Conservation (phyloP, 1,284 basidiomycete species). For the Meripilus lineatus region DNA sequence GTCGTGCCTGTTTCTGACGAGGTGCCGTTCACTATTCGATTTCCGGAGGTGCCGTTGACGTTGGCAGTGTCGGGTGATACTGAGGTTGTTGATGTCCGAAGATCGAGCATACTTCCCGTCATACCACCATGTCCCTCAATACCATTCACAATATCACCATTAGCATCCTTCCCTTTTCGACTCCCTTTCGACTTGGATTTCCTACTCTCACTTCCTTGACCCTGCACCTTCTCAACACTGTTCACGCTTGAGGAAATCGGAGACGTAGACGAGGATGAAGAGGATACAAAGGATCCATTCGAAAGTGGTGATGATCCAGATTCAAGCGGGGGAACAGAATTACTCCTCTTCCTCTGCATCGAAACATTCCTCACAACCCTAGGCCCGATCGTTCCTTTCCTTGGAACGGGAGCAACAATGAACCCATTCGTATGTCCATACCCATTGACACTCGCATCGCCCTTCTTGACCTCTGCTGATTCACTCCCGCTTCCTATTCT, state of each 20-base stretch:
- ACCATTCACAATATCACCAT: too few species aligned
- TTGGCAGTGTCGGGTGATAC: too few species aligned
- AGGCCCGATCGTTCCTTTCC: too few species aligned
- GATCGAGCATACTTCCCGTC: too few species aligned
- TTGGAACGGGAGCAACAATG: slow-evolving; percentile 17
- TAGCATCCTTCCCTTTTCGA: too few species aligned
- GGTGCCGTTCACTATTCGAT: too few species aligned
- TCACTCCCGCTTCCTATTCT: neutral
- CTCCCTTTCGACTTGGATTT: neutral
- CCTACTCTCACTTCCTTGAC: neutral
- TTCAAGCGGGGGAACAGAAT: slow-evolving; percentile 19
- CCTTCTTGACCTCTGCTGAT: slow-evolving; percentile 6
- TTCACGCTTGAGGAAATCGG: neutral
- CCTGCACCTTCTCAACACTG: neutral
- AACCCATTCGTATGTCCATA: slow-evolving; percentile 1
- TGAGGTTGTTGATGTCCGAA: too few species aligned
- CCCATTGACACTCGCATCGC: slow-evolving; percentile 5
- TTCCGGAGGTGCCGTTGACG: too few species aligned
- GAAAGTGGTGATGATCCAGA: neutral
- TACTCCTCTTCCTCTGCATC: slow-evolving; percentile 37
- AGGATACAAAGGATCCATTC: neutral
- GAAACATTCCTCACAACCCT: slow-evolving; percentile 56
- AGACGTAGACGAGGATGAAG: neutral
- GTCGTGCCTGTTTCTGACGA: too few species aligned
- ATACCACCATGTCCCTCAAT: too few species aligned